Percentiles rank a stretch among this genome's conserved stretches.
These are phyloP conservation scores for Arabidopsis arenosa DNA, from an alignment of 345 rosid genomes.

Conservation along the genomic window DNA sequence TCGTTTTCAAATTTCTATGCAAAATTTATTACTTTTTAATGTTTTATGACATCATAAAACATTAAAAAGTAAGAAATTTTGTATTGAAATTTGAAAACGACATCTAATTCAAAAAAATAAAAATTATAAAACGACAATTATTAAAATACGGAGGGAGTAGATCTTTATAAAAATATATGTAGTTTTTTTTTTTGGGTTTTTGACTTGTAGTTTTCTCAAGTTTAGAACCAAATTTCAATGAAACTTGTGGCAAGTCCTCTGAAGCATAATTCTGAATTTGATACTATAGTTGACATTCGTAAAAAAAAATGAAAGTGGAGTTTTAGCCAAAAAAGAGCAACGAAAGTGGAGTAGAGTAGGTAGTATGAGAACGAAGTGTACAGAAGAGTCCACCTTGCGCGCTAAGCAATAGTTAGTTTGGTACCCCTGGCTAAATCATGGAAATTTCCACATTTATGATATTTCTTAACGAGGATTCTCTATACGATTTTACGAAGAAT, in stretches of 20 bases:
- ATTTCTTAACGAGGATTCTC: background rate
- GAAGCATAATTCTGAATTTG: background rate
- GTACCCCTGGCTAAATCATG: conserved; percentile 18
- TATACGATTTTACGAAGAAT: background rate
- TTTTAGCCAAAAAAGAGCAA: background rate
- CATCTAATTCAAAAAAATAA: too few species aligned
- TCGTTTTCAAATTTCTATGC: too few species aligned
- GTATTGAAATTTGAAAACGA: too few species aligned
- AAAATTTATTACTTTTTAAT: too few species aligned
- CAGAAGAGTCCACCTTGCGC: conserved; percentile 24
- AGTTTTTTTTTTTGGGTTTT: background rate
- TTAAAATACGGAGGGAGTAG: too few species aligned
- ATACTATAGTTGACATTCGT: background rate
- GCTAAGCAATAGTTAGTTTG: conserved; percentile 31
- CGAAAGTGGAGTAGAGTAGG: conserved; percentile 33
- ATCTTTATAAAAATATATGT: too few species aligned
- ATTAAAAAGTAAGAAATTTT: too few species aligned
- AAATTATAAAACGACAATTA: too few species aligned
- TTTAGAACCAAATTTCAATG: background rate
- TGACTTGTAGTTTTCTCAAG: background rate
- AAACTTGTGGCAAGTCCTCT: background rate
- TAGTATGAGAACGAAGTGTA: conserved; percentile 33
- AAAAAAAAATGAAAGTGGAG: conserved; percentile 1
- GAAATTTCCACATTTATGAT: background rate
- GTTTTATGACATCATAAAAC: too few species aligned